A percentile compares a stretch with the other conserved stretches of the same genome.
Conservation (phyloP, 176 grass and related monocot species). For the Aegilops bicornis region DNA sequence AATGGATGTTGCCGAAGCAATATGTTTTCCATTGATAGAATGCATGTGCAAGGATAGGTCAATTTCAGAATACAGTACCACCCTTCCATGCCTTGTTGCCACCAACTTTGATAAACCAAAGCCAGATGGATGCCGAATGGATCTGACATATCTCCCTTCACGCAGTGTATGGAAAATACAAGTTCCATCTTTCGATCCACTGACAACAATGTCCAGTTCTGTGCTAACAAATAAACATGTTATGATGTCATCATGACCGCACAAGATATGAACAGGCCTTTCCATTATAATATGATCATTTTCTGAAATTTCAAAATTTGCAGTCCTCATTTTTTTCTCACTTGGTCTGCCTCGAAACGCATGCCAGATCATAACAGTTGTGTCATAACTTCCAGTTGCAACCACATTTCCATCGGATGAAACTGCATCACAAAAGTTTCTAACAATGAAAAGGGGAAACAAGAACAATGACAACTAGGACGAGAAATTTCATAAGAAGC, state of each 20-base stretch:
- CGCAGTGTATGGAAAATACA: constrained; percentile 94
- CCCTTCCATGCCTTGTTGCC: constrained; percentile 75
- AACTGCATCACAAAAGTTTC: constrained; percentile 53
- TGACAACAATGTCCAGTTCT: constrained; percentile 90
- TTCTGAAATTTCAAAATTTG: constrained; percentile 52
- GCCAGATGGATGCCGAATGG: constrained; percentile 74
- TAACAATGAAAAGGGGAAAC: background rate
- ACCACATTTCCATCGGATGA: constrained; percentile 85
- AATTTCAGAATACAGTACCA: constrained; percentile 82
- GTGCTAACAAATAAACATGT: constrained; percentile 96
- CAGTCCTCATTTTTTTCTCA: constrained; percentile 56
- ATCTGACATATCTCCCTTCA: constrained; percentile 79
- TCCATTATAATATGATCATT: constrained; percentile 81
- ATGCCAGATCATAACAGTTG: constrained; percentile 98
- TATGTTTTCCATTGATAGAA: constrained; percentile 91
- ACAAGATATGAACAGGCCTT: constrained; percentile 91
- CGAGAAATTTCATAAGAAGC: background rate
- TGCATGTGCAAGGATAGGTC: constrained; percentile 85
- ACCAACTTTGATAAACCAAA: constrained; percentile 74
- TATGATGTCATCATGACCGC: constrained; percentile 94
- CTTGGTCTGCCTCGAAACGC: constrained; percentile 70
- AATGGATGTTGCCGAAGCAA: constrained; percentile 66
- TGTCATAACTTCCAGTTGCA: constrained; percentile 97
- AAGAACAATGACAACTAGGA: background rate
- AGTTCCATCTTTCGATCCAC: constrained; percentile 97